These are phyloP conservation scores for Xerocomellus amylosporus DNA, from an alignment of 768 basidiomycete species.

Conservation along the genomic window DNA sequence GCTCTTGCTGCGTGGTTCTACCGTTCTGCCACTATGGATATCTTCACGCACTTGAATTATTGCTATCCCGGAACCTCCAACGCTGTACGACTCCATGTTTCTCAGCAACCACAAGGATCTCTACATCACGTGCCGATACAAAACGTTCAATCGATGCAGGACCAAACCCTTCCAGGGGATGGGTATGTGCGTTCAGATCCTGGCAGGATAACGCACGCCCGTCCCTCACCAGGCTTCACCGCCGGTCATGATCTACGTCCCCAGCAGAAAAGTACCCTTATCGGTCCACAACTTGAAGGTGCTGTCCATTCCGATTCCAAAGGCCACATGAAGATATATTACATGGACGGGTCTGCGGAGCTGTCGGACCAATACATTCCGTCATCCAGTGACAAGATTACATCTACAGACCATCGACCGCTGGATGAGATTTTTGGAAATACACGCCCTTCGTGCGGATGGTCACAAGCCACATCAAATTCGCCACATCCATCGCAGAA, in stretches of 20 bases:
- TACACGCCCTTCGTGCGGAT: not conserved
- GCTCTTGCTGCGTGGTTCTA: not conserved
- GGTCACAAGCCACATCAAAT: not conserved
- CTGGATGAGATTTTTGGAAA: conserved; percentile 28
- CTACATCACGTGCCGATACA: not conserved
- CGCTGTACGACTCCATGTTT: not conserved
- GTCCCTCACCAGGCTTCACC: not conserved
- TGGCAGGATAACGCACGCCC: not conserved
- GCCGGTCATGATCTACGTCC: not conserved
- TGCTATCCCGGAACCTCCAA: conserved; percentile 10
- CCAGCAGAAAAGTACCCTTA: not conserved
- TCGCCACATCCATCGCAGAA: not conserved
- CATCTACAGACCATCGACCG: conserved; percentile 27
- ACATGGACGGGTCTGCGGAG: not conserved
- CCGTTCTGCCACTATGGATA: conserved; percentile 13
- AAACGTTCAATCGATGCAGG: not conserved
- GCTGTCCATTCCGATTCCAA: not conserved
- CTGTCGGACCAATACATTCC: conserved; percentile 25
- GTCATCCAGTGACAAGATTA: conserved; percentile 29
- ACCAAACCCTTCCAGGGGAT: not conserved
- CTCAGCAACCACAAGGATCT: conserved; percentile 1
- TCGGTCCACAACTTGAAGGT: not conserved
- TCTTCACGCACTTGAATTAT: conserved; percentile 14
- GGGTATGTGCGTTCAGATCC: not conserved
- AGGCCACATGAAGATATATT: not conserved